Conservation (phyloP, 1,284 basidiomycete species). For the Trichosporon sp. region DNA sequence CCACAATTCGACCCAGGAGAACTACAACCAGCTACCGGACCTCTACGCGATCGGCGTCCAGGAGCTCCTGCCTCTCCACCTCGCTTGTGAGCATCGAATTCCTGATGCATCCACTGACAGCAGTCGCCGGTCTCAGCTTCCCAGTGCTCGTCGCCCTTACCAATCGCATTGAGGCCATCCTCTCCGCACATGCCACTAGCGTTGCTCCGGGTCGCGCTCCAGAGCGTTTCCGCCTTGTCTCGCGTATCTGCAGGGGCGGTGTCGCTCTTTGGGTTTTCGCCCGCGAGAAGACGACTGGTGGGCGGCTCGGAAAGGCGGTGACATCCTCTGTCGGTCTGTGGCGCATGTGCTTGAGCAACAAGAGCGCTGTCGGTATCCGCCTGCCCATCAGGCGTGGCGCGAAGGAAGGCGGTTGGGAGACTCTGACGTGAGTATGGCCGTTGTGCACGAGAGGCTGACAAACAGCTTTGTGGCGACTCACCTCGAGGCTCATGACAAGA, state of each 20-base stretch:
- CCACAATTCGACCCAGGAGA: constrained; percentile 25
- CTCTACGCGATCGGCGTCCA: constrained; percentile 93
- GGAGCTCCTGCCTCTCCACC: constrained; percentile 67
- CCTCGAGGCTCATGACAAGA: constrained; percentile 73
- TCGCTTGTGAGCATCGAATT: constrained; percentile 45
- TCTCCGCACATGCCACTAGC: constrained; percentile 41
- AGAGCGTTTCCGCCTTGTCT: constrained; percentile 38
- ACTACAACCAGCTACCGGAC: constrained; percentile 51
- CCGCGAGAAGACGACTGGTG: constrained; percentile 32
- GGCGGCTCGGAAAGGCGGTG: constrained; percentile 32
- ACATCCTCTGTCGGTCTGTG: constrained; percentile 35
- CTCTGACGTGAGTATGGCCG: constrained; percentile 63
- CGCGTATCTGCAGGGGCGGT: constrained; percentile 38
- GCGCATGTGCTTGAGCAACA: constrained; percentile 75
- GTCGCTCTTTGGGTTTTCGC: constrained; percentile 47
- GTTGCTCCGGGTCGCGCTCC: constrained; percentile 21
- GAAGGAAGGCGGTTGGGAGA: constrained; percentile 60
- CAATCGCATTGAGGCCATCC: constrained; percentile 37
- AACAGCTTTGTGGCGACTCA: constrained; percentile 89
- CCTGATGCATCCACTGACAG: constrained; percentile 15
- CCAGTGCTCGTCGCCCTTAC: constrained; percentile 37
- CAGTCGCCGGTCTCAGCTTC: constrained; percentile 36
- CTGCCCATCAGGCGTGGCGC: constrained; percentile 60
- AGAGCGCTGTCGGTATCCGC: constrained; percentile 85
- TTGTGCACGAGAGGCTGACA: constrained; percentile 9